phyloP scores from a whole-genome alignment of 108 stramenopile species.

The Discostella stelligeroides region DNA sequence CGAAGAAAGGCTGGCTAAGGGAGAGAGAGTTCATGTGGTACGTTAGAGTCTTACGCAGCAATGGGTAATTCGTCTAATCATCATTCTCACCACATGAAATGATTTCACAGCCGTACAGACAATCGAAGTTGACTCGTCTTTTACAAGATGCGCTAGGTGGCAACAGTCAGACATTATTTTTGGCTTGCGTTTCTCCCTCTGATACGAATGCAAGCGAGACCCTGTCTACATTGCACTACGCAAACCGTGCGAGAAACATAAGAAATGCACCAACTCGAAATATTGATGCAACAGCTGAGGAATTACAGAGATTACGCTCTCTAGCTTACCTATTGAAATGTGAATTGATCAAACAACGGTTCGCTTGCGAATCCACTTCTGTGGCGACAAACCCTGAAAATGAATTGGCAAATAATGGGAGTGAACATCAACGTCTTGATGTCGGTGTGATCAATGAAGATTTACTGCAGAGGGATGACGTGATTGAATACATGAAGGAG shows the following conservation, averaged over 20 bases:
- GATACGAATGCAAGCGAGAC: conserved; percentile 93
- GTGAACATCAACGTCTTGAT: conserved; percentile 1
- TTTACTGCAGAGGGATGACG: conserved; percentile 60
- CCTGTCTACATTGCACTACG: conserved; percentile 93
- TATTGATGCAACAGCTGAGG: conserved; percentile 75
- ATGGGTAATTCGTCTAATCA: no score
- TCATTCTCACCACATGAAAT: no score
- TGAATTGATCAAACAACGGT: conserved; percentile 62
- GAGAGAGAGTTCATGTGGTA: conserved; percentile 73
- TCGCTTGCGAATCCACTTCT: conserved; percentile 16
- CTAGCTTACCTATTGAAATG: conserved; percentile 62
- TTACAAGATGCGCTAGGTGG: conserved; percentile 96
- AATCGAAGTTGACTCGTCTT: conserved; percentile 95
- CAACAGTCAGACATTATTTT: conserved; percentile 91
- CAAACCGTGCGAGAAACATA: conserved; percentile 96
- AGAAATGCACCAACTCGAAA: conserved; percentile 85
- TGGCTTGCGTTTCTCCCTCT: conserved; percentile 94
- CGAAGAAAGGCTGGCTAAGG: conserved; percentile 69
- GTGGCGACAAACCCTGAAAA: conserved; percentile 27
- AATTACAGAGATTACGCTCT: conserved; percentile 78
- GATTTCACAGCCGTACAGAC: conserved; percentile 69
- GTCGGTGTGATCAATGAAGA: conserved; percentile 55
- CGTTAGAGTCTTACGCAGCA: no score
- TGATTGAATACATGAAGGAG: conserved; percentile 57
- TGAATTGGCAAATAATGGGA: conserved; percentile 16